Evolutionary conservation across 768 basidiomycete species (phyloP).

Genomic region (Postia placenta): DNA sequence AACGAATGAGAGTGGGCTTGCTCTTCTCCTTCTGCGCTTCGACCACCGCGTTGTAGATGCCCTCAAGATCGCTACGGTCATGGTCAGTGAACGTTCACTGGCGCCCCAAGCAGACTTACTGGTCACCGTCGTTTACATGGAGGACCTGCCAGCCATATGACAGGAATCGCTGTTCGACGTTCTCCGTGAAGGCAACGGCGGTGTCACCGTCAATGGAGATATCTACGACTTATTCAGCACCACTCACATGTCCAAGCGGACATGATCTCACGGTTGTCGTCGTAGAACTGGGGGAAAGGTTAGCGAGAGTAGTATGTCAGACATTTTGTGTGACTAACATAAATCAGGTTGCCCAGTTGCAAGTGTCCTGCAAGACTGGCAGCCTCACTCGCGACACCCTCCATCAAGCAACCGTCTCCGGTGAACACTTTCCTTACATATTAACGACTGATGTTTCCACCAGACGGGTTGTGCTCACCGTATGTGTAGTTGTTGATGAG

Average conservation of each 20-base stretch:
- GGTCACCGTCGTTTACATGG: constrained; percentile 74
- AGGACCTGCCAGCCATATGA: constrained; percentile 95
- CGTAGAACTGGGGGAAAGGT: constrained; percentile 61
- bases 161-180: constrained; percentile 82
- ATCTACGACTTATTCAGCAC: constrained; percentile 39
- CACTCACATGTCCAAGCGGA: neutral
- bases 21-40: constrained; percentile 67
- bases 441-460: neutral
- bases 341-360: constrained; percentile 88
- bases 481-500: constrained; percentile 87
- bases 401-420: constrained; percentile 96
- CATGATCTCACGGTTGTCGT: constrained; percentile 78
- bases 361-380: constrained; percentile 91
- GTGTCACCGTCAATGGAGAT: constrained; percentile 97
- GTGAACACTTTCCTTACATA: constrained; percentile 55
- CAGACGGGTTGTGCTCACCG: constrained; percentile 35
- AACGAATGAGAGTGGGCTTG: constrained; percentile 84
- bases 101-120: constrained; percentile 32
- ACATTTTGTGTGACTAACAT: constrained; percentile 43
- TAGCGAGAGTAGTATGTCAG: constrained; percentile 2
- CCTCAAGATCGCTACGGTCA: constrained; percentile 57
- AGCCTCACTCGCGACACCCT: constrained; percentile 92
- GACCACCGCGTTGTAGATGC: constrained; percentile 73
- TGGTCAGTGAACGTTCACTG: neutral
- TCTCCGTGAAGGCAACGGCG: constrained; percentile 88